A percentile compares a stretch with the other conserved stretches of the same genome.
phyloP scores from a whole-genome alignment of 2,329 filamentous ascomycete genomes.

The Penicillium polonicum region DNA sequence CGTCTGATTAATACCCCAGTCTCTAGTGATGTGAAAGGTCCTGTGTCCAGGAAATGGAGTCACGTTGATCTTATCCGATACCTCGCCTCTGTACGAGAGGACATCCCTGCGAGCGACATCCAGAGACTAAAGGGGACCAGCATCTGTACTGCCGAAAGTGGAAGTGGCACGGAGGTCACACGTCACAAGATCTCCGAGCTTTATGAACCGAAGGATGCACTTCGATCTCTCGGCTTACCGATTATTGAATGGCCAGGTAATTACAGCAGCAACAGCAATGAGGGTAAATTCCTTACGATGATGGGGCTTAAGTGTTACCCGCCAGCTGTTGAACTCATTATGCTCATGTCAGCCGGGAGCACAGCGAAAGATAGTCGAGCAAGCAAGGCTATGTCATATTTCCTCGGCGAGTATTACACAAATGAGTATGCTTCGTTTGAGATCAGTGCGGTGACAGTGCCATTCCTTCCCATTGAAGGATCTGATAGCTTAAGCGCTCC shows the following conservation, averaged over 20 bases:
- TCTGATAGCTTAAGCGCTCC: conserved; percentile 66
- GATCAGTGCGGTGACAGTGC: conserved; percentile 54
- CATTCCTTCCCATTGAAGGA: conserved; percentile 72
- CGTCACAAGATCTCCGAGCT: conserved; percentile 73
- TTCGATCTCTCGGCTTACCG: conserved; percentile 69
- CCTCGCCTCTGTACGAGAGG: conserved; percentile 80
- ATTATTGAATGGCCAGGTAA: conserved; percentile 80
- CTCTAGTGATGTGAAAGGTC: conserved; percentile 47
- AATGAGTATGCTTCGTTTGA: conserved; percentile 72
- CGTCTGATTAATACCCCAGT: conserved; percentile 67
- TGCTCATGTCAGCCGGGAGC: conserved; percentile 68
- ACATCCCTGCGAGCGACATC: conserved; percentile 82
- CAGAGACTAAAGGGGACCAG: conserved; percentile 72
- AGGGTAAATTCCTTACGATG: conserved; percentile 69
- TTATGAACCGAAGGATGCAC: conserved; percentile 71
- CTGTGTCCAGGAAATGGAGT: conserved; percentile 67
- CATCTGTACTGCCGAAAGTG: conserved; percentile 75
- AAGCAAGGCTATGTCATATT: conserved; percentile 73
- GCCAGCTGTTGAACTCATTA: conserved; percentile 69
- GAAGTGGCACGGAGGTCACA: conserved; percentile 55
- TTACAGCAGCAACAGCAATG: conserved; percentile 63
- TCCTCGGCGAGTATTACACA: conserved; percentile 72
- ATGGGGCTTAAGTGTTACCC: conserved; percentile 75
- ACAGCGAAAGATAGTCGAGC: conserved; percentile 58
- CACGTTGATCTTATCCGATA: conserved; percentile 95